Base-by-base conservation (phyloP, 768 basidiomycete species). In the Leccinum pellstonianum region DNA sequence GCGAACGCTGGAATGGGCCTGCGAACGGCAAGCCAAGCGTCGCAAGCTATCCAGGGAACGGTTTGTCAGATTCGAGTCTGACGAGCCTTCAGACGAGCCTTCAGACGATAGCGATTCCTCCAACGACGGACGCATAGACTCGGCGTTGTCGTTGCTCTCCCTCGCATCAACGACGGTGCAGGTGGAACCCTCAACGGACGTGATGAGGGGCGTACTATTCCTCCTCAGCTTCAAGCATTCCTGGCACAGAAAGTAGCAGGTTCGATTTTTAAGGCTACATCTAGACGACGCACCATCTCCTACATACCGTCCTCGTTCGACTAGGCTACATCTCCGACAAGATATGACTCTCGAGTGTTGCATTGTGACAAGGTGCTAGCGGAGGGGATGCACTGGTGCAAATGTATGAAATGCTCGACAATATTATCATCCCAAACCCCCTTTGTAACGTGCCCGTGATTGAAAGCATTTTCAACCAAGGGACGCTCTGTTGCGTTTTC, bases 1-100 rank as follows among this genome's bases (percentile, higher is more conserved):
- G 53, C 72, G 71, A 52, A 76, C 75, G 2, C 73, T 81, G 12
- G 79, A 80, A 62, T 80, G 79, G 79, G 79, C 79, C 14, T 80
- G 79, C 61, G 74, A 79, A 25, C 75, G 70, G 49, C 72, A 73
- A 21, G 62, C 74, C 17, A 79, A 77, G 58, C 78, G 77, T 19
- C 69, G 70, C 38, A 76, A 73, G 57, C 52, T 64, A 41, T 62
- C 55, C 54, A 71, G 53, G 50, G 64, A 64, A 37, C 62, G 55
- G 43, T 58, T 66, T 25, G 47, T 43, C 17, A 54, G 64, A 51
- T 61, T 66, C 10, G 60, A 31, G 5, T 69, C 67, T 25, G 66
- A 64, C 29, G 69, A 73, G 17, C 55, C 38, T 29, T 49, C 61
- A 41, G 66, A 64, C 33, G 69, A 73, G 17, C 55, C 38, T 29